These are phyloP conservation scores for Paramecium primaurelia DNA, from an alignment of 73 alveolate genomes.

Conservation along the genomic window DNA sequence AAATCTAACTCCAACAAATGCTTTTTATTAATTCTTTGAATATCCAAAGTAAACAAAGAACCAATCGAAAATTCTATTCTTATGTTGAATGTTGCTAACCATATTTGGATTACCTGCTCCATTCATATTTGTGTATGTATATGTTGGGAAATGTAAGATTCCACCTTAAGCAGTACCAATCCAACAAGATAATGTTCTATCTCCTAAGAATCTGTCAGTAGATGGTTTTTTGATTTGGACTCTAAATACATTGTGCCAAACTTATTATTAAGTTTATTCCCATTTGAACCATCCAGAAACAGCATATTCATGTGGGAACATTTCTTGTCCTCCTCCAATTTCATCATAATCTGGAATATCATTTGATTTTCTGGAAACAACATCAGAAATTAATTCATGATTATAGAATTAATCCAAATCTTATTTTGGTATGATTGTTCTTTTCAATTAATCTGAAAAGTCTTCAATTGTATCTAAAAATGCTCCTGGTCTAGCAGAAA, in stretches of 20 bases:
- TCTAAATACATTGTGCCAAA: slow-evolving; percentile 44
- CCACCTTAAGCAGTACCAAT: slow-evolving; percentile 11
- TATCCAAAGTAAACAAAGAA: slow-evolving; percentile 34
- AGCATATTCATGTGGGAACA: slow-evolving; percentile 44
- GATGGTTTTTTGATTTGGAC: neutral
- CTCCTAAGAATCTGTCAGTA: slow-evolving; percentile 34
- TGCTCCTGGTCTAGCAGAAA: neutral
- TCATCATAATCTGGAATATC: slow-evolving; percentile 47
- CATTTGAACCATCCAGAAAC: slow-evolving; percentile 45
- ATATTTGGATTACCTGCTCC: slow-evolving; percentile 54
- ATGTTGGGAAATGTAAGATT: slow-evolving; percentile 48
- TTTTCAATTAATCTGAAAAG: neutral
- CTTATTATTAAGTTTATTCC: neutral
- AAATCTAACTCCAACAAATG: neutral
- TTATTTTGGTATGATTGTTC: slow-evolving; percentile 7
- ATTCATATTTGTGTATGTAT: slow-evolving; percentile 31
- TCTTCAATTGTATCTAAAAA: neutral
- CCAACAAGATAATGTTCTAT: slow-evolving; percentile 42
- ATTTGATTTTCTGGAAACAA: neutral
- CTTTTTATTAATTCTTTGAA: neutral
- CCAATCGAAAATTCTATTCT: slow-evolving; percentile 31
- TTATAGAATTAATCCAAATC: slow-evolving; percentile 25
- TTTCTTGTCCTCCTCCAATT: slow-evolving; percentile 31
- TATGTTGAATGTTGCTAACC: slow-evolving; percentile 1
- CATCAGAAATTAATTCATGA: slow-evolving; percentile 15